Conservation (phyloP, 805 yeast genomes). For the Isabelozyma rhagii region DNA sequence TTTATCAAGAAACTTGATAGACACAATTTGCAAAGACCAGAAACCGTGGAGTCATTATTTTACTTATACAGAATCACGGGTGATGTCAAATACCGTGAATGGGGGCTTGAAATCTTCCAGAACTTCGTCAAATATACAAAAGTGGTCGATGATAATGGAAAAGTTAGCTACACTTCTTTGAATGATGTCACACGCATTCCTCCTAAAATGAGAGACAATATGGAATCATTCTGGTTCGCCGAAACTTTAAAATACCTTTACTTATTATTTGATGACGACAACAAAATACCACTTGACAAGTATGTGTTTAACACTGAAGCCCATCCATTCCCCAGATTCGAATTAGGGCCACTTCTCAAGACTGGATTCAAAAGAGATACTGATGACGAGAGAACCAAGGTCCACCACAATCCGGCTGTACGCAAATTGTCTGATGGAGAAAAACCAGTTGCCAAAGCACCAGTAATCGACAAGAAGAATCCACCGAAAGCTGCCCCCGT, state of each 20-base stretch:
- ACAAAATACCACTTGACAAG: constrained; percentile 60
- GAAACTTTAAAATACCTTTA: constrained; percentile 88
- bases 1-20: constrained; percentile 65
- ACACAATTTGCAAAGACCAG: constrained; percentile 90
- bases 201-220: constrained; percentile 61
- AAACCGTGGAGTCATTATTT: constrained; percentile 86
- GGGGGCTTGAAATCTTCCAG: constrained; percentile 86
- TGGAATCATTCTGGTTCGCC: constrained; percentile 93
- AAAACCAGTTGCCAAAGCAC: background rate
- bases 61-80: constrained; percentile 75
- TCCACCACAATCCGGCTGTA: background rate
- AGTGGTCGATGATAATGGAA: constrained; percentile 41
- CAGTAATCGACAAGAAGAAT: constrained; percentile 15
- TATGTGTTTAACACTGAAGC: constrained; percentile 91
- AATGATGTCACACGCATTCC: constrained; percentile 59
- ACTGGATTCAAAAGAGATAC: constrained; percentile 59
- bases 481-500: constrained; percentile 42
- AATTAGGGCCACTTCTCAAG: constrained; percentile 45
- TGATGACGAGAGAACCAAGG: constrained; percentile 14
- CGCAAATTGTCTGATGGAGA: background rate
- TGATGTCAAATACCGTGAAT: constrained; percentile 75
- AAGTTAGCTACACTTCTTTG: constrained; percentile 57
- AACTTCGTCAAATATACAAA: constrained; percentile 61
- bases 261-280: constrained; percentile 66
- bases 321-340: constrained; percentile 82